Base-by-base conservation (phyloP, 176 grass and related monocot genomes). In the Miscanthus lutarioriparius region DNA sequence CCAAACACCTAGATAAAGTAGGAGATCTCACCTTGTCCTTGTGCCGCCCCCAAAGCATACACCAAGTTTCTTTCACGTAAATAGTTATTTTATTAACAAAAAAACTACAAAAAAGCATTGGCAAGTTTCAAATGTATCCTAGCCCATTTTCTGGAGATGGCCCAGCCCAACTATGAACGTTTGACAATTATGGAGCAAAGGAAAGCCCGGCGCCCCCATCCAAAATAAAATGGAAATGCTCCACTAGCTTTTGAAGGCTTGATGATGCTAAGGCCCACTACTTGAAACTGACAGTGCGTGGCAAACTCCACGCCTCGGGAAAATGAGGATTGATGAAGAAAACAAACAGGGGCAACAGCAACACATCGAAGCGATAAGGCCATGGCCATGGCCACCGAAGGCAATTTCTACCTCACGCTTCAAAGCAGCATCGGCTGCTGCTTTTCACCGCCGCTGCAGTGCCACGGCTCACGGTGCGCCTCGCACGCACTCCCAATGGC, bases 401-500 rank as follows among this genome's bases (percentile, higher is more conserved):
- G 48, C 45, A 28, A 67, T 74, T 80, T 68, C 74, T 43, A 73
- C 62, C 63, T 75, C 48, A 61, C 4, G 7, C 22, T 4, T 27
- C 40, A 43, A 1, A 43, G 8, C 40, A 43, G 40, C 39, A 40
- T 40, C 72, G 25, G 13, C 43, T 19, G 40, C 47, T 19, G 40
- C 28, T 79, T 48, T 71, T 82, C 83, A 82, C 28, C 56, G 4
- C 16, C 14, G 66, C 35, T 17, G 22, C 70, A 38, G 62, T 3
- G 6, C 11, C 5, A 20, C 58, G n/a, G 23, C 23, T 26, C 44
- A 8, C 35, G 25, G 74, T 14, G 33, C 28, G 28, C 37, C n/a
- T 10, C 9, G 67, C 37, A 22, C 28, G 22, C 37, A 47, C 67
- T 67, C 76, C 76, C 74, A 82, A 93, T 93, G 91, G 76, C 78